phyloP scores from a whole-genome alignment of 371 early-diverging fungal genomes.

The Amoeboradix gromovi region DNA sequence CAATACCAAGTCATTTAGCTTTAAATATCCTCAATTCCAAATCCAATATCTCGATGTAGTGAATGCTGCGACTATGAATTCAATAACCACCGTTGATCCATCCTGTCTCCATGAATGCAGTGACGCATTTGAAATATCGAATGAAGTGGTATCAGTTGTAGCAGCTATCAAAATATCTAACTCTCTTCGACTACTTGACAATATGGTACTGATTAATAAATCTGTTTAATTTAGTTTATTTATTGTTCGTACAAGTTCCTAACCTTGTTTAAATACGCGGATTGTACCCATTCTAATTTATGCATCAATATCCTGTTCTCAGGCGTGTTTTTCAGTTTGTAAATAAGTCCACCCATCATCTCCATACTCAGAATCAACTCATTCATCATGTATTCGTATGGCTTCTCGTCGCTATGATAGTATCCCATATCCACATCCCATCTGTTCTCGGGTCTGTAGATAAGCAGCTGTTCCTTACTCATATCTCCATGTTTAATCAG shows the following conservation, averaged over 20 bases:
- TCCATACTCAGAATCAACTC: background rate
- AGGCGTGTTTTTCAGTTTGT: background rate
- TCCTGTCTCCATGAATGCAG: no score
- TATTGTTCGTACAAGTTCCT: background rate
- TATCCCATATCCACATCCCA: background rate
- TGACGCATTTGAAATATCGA: no score
- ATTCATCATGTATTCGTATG: background rate
- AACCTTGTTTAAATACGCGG: background rate
- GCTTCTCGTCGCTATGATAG: background rate
- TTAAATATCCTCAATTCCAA: no score
- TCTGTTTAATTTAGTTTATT: no score
- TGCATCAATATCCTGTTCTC: background rate
- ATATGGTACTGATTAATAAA: no score
- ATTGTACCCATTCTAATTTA: background rate
- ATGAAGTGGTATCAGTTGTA: no score
- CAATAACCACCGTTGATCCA: no score
- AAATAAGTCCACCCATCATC: background rate
- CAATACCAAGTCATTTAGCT: no score
- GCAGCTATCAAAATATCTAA: no score
- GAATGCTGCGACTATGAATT: no score
- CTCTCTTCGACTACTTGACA: no score
- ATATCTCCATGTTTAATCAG: background rate
- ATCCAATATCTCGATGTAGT: no score
- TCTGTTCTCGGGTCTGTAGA: background rate
- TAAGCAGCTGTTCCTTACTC: background rate